Evolutionary conservation across 768 basidiomycete species (phyloP), one percentile per base, ranked within the genome.

Genomic region (Collybia mongolica): DNA sequence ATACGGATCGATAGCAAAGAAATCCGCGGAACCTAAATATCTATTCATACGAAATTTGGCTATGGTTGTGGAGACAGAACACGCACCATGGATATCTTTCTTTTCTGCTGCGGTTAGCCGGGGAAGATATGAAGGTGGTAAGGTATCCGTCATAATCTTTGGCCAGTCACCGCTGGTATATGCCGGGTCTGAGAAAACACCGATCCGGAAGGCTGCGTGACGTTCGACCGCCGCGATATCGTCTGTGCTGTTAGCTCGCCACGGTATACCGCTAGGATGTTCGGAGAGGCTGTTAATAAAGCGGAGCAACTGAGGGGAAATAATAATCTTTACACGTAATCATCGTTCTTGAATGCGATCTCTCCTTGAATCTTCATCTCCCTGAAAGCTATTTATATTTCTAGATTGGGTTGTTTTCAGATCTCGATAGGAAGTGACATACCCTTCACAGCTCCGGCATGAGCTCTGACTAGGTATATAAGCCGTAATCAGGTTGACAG

Each of bases 141-240:
- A 62, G 0, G 72, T 77, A 37, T 80, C 73, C 9, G 70, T 76
- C 68, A 81, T 70, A 24, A 75, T 65, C 29, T 71, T 65, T 2
- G 80, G 79, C 75, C 78, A 82, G 51, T 80, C 74, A 8, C 80
- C 79, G 0, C 74, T 73, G 2, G 64, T 74, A 61, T 77, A 80
- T 1, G 76, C 60, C 3, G 80, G 79, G 47, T 80, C 70, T 19
- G 78, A 71, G 51, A 79, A 80, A 19, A 67, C 64, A 5, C 78
- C 80, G 42, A 82, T 74, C 6, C 68, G 72, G 60, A 81, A 80
- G 6, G 76, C 74, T 5, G 69, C 72, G 54, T 79, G 79, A 4
- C 80, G 72, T 53, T 78, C 75, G 0, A 75, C 73, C 1, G 76
- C 77, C 28, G 64, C 61, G 0, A 60, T 43, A 49, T 80, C 80